These are phyloP conservation scores for Citrullus amarus DNA, from an alignment of 306 rosid genomes.

Conservation along the genomic window DNA sequence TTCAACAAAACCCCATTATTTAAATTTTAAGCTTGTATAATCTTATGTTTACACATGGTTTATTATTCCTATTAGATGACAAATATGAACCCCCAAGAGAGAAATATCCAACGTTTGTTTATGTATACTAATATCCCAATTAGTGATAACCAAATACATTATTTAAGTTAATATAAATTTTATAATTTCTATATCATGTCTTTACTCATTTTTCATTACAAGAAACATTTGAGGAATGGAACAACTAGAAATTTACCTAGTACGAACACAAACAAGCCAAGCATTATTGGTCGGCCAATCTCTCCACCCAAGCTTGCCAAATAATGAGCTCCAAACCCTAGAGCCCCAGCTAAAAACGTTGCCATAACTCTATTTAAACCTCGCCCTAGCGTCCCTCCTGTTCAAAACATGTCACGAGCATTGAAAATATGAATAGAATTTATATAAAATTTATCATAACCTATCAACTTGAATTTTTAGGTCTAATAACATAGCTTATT, in stretches of 20 bases:
- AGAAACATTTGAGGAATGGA: neutral
- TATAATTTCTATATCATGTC: neutral
- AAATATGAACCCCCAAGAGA: too few relatives aligned
- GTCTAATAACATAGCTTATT: too few relatives aligned
- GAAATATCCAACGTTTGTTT: too few relatives aligned
- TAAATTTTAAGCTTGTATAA: too few relatives aligned
- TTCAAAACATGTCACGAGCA: conserved; percentile 24
- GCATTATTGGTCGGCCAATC: conserved; percentile 45
- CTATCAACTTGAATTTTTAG: neutral
- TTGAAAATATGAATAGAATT: neutral
- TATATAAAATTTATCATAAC: neutral
- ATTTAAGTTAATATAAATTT: neutral
- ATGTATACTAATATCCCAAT: too few relatives aligned
- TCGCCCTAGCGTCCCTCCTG: conserved; percentile 74
- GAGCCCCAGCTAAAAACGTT: conserved; percentile 64
- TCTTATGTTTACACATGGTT: too few relatives aligned
- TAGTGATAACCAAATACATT: too few relatives aligned
- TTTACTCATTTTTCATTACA: neutral
- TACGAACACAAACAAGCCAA: conserved; percentile 63
- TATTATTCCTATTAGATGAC: too few relatives aligned
- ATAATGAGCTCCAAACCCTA: conserved; percentile 70
- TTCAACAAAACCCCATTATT: too few relatives aligned
- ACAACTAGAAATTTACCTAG: conserved; percentile 25
- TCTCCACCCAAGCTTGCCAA: conserved; percentile 46
- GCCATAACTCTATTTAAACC: conserved; percentile 72